A percentile compares a stretch with the other conserved stretches of the same genome.
Conservation (phyloP, 768 basidiomycete genomes). For the Pulveroboletus sp. region DNA sequence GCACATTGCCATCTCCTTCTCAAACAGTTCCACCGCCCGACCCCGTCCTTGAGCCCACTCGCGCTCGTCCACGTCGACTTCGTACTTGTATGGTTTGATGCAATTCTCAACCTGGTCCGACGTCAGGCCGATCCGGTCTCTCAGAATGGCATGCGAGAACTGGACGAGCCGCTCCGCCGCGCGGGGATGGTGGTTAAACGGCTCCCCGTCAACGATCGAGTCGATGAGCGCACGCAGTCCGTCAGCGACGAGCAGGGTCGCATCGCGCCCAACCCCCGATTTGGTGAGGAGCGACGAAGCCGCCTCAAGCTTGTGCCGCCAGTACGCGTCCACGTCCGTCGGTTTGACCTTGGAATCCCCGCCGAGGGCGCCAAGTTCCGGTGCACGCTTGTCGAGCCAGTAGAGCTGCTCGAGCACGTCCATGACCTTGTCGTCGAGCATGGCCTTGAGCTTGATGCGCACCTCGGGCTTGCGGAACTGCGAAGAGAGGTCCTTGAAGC, state of each 20-base stretch:
- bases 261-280: conserved; percentile 91
- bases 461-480: conserved; percentile 89
- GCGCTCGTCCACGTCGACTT: conserved; percentile 87
- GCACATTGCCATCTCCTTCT: conserved; percentile 80
- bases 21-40: conserved; percentile 72
- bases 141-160: conserved; percentile 88
- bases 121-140: conserved; percentile 91
- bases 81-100: conserved; percentile 99
- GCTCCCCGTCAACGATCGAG: conserved; percentile 82
- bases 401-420: conserved; percentile 96
- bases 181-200: conserved; percentile 85
- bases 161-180: conserved; percentile 87
- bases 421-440: conserved; percentile 97
- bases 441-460: conserved; percentile 80
- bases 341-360: conserved; percentile 65
- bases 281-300: conserved; percentile 92
- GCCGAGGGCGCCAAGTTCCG: conserved; percentile 68
- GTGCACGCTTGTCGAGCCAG: conserved; percentile 86
- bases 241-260: conserved; percentile 91
- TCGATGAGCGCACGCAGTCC: conserved; percentile 88
- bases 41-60: conserved; percentile 90
- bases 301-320: conserved; percentile 95
- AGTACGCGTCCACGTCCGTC: conserved; percentile 82
- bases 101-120: conserved; percentile 99
- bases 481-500: conserved; percentile 80